These are phyloP conservation scores for Penicillium fuscoglaucum DNA, from an alignment of 2,329 filamentous ascomycete species.

Conservation along the genomic window DNA sequence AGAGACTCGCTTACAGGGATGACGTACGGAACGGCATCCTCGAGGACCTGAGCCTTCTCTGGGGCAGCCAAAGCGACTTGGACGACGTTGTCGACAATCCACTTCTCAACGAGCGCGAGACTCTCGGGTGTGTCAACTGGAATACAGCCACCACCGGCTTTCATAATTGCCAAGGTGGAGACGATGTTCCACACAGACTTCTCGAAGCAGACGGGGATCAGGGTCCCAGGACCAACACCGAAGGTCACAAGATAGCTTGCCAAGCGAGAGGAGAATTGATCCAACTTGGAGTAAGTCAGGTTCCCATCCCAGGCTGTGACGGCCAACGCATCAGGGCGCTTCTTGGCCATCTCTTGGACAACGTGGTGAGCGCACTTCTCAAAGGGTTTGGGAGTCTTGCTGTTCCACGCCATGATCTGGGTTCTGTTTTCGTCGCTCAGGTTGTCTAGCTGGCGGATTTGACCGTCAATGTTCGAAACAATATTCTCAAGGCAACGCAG, in stretches of 20 bases:
- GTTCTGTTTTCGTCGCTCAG: slow-evolving; percentile 40
- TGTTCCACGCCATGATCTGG: slow-evolving; percentile 35
- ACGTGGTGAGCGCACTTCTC: slow-evolving; percentile 34
- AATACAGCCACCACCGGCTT: slow-evolving; percentile 35
- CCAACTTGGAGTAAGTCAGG: slow-evolving; percentile 37
- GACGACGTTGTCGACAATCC: slow-evolving; percentile 41
- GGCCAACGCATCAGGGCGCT: slow-evolving; percentile 29
- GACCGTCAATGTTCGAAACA: slow-evolving; percentile 35
- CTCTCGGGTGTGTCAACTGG: slow-evolving; percentile 38
- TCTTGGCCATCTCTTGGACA: slow-evolving; percentile 27
- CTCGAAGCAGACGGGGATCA: slow-evolving; percentile 31
- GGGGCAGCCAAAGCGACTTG: slow-evolving; percentile 45
- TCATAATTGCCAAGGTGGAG: slow-evolving; percentile 33
- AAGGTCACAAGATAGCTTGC: slow-evolving; percentile 33
- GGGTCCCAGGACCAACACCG: slow-evolving; percentile 28
- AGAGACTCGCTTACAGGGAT: slow-evolving; percentile 36
- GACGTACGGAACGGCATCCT: slow-evolving; percentile 45
- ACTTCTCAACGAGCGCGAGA: slow-evolving; percentile 38
- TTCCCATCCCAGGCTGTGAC: slow-evolving; percentile 35
- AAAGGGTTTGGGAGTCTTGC: slow-evolving; percentile 20
- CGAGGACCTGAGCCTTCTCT: slow-evolving; percentile 40
- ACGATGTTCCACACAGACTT: slow-evolving; percentile 35
- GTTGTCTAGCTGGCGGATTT: slow-evolving; percentile 37
- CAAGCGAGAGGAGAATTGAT: slow-evolving; percentile 35
- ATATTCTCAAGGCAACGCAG: slow-evolving; percentile 41